A percentile compares a stretch with the other conserved stretches of the same genome.
Evolutionary conservation across 306 rosid genomes (phyloP).

Genomic region (Albizia julibrissin): DNA sequence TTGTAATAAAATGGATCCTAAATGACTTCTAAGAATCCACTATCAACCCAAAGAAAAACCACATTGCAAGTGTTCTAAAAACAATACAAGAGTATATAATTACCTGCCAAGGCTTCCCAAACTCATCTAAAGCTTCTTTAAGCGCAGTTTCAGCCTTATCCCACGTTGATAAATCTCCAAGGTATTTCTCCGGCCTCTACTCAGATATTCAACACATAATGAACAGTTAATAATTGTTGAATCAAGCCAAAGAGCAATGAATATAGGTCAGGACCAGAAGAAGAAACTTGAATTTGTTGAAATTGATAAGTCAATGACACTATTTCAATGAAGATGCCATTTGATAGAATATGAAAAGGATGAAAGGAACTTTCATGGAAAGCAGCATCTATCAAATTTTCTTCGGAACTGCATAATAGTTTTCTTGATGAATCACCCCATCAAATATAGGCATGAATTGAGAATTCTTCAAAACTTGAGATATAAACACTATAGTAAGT

Average conservation of each 20-base stretch:
- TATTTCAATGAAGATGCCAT: neutral
- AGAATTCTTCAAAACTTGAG: neutral
- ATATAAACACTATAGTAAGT: neutral
- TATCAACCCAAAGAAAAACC: neutral
- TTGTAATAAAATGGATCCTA: neutral
- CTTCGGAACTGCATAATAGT: neutral
- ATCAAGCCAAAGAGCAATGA: conserved; percentile 5
- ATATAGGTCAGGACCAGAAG: neutral
- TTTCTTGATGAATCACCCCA: neutral
- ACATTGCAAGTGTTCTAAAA: neutral
- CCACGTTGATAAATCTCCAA: conserved; percentile 83
- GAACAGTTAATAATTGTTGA: conserved; percentile 16
- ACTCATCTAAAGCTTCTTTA: conserved; percentile 78
- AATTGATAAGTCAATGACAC: neutral
- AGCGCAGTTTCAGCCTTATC: conserved; percentile 91
- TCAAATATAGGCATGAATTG: neutral
- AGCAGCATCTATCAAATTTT: neutral
- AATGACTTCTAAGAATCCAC: neutral
- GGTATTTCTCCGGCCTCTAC: conserved; percentile 87
- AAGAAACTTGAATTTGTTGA: neutral
- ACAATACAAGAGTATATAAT: neutral
- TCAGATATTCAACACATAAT: conserved; percentile 26
- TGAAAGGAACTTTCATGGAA: conserved; percentile 1
- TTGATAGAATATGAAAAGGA: neutral
- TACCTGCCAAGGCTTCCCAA: conserved; percentile 95